Percentiles rank a stretch among this genome's conserved stretches.
Conservation (phyloP, 2,329 filamentous ascomycete genomes). For the Ceratocystis huliohia region DNA sequence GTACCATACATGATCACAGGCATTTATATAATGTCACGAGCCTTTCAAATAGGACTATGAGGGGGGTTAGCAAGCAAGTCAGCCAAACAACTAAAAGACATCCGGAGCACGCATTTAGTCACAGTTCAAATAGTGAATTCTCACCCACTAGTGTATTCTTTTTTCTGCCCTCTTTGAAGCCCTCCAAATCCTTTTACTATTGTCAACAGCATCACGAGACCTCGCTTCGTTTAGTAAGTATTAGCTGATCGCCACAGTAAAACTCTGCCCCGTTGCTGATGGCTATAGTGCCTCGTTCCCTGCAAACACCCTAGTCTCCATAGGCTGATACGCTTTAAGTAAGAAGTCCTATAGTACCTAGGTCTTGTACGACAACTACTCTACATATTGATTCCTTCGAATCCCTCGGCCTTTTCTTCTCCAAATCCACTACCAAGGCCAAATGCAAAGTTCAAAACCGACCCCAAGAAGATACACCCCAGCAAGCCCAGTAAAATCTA, state of each 20-base stretch:
- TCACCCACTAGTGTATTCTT: too few relatives aligned
- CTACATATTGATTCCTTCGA: neutral
- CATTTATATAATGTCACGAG: too few relatives aligned
- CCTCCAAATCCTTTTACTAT: too few relatives aligned
- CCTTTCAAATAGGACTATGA: too few relatives aligned
- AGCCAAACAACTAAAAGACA: too few relatives aligned
- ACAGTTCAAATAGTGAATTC: too few relatives aligned
- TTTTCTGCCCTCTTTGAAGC: too few relatives aligned
- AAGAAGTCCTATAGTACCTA: neutral
- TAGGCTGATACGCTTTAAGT: neutral
- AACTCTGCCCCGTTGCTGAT: neutral
- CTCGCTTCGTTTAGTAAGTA: neutral
- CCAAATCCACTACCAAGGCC: neutral
- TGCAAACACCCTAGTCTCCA: neutral
- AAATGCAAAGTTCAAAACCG: too few relatives aligned
- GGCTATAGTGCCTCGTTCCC: neutral
- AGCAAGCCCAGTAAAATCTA: neutral
- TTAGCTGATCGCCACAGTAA: neutral
- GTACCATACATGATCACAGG: too few relatives aligned
- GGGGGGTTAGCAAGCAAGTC: too few relatives aligned
- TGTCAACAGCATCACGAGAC: neutral
- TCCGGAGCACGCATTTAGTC: too few relatives aligned
- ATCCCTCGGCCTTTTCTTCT: neutral
- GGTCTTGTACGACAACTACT: neutral
- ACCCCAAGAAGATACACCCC: neutral